Evolutionary conservation across 768 basidiomycete genomes (phyloP).

Genomic region (Suillus americanus): DNA sequence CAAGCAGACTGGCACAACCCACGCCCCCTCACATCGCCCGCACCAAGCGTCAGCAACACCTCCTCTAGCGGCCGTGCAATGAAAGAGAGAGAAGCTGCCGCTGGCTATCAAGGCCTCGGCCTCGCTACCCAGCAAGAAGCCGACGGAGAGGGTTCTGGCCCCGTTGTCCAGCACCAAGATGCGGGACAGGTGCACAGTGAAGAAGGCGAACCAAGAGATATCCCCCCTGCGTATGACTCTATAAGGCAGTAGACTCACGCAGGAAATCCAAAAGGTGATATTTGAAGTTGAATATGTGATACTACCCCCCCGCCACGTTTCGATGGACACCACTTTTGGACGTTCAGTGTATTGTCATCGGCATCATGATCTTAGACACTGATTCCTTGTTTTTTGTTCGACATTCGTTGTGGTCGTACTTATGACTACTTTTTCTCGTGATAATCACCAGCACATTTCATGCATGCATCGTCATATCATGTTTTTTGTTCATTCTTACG

Average conservation of each 20-base stretch:
- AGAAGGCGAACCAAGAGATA: neutral
- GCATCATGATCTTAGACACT: neutral
- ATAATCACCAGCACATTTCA: neutral
- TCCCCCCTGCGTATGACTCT: neutral
- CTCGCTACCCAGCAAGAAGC: neutral
- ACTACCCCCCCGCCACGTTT: neutral
- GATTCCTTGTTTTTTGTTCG: neutral
- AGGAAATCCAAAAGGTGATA: neutral
- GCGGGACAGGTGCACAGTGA: neutral
- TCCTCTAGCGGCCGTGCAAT: neutral
- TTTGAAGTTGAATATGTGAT: neutral
- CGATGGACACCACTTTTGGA: neutral
- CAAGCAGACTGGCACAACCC: conserved; percentile 23
- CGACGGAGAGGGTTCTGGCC: neutral
- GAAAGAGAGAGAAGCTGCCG: neutral
- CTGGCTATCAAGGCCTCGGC: neutral
- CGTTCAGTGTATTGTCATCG: neutral
- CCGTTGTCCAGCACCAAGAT: neutral
- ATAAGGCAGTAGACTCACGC: neutral
- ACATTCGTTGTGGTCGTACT: neutral
- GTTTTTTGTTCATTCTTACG: neutral
- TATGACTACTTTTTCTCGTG: neutral
- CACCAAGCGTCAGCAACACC: neutral
- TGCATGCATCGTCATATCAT: neutral
- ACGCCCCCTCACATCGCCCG: conserved; percentile 19